Evolutionary conservation across 441 rosid genomes (phyloP).

Genomic region (Adansonia gregorii): DNA sequence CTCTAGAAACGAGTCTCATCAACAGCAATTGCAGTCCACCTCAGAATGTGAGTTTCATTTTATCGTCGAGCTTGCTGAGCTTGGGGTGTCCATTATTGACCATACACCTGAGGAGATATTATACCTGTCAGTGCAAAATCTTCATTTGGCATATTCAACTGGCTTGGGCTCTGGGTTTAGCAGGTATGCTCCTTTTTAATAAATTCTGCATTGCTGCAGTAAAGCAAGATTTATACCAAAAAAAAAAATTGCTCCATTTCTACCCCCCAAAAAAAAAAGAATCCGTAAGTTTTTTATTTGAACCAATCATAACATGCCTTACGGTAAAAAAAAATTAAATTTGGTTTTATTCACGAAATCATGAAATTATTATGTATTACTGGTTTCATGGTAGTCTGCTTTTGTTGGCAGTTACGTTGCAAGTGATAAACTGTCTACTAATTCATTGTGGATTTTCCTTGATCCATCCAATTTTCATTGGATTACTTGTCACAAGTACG

Average conservation of each 20-base stretch:
- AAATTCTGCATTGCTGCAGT: constrained; percentile 18
- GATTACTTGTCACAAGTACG: background rate
- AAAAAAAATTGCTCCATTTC: background rate
- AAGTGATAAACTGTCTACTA: constrained; percentile 2
- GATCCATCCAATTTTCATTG: background rate
- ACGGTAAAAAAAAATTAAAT: constrained; percentile 5
- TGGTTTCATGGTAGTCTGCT: background rate
- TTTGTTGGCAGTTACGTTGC: background rate
- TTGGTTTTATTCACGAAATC: constrained; percentile 10
- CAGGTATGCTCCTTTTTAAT: constrained; percentile 53
- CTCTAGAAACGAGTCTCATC: constrained; percentile 53
- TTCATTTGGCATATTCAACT: constrained; percentile 82
- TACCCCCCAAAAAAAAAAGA: background rate
- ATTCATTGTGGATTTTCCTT: constrained; percentile 7
- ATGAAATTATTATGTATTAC: background rate
- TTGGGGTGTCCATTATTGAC: constrained; percentile 89
- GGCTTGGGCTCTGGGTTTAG: constrained; percentile 94
- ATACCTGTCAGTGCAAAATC: constrained; percentile 84
- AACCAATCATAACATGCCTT: constrained; percentile 4
- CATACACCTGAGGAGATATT: constrained; percentile 96
- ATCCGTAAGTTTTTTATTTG: background rate
- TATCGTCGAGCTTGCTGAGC: constrained; percentile 86
- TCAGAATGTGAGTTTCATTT: constrained; percentile 85
- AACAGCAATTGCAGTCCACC: constrained; percentile 45
- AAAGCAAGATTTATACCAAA: background rate